Percentiles rank a stretch among this genome's conserved stretches.
Evolutionary conservation across 495 filamentous ascomycete species (phyloP).

Genomic region (Hypoxylon lienhwacheense): DNA sequence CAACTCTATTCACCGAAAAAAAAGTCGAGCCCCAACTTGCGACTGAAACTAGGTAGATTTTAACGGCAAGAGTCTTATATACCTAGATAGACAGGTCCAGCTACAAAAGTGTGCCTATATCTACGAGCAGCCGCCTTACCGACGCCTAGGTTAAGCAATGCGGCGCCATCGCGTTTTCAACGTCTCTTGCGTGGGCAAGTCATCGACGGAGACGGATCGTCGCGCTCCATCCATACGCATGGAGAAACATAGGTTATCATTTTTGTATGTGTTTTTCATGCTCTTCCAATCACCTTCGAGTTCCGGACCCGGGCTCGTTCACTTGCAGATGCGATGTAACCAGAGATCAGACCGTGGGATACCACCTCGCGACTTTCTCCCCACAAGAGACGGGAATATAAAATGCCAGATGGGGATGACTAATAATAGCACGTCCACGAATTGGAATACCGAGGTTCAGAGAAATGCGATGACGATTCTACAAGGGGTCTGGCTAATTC

Average conservation of each 20-base stretch:
- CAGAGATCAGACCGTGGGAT: conserved; percentile 11
- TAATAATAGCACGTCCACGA: neutral
- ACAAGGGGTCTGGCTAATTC: no score
- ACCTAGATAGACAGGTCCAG: neutral
- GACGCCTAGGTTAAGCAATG: neutral
- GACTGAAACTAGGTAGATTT: no score
- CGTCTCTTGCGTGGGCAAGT: neutral
- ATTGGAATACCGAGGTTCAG: neutral
- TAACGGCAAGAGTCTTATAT: no score
- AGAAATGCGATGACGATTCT: no score
- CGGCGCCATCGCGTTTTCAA: conserved; percentile 5
- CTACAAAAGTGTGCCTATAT: conserved; percentile 17
- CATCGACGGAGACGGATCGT: conserved; percentile 27
- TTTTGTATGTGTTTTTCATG: neutral
- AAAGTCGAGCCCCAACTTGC: no score
- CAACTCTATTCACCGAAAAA: neutral
- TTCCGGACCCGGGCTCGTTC: neutral
- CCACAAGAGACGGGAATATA: conserved; percentile 29
- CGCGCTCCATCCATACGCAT: conserved; percentile 30
- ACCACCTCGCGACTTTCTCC: conserved; percentile 17
- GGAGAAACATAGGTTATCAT: conserved; percentile 17
- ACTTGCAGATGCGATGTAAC: conserved; percentile 24
- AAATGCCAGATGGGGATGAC: conserved; percentile 17
- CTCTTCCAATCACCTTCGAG: conserved; percentile 20
- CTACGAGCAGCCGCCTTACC: neutral